Percentiles rank a stretch among this genome's conserved stretches.
phyloP scores from a whole-genome alignment of 2,329 filamentous ascomycete genomes.

The Thielaviopsis punctulata region DNA sequence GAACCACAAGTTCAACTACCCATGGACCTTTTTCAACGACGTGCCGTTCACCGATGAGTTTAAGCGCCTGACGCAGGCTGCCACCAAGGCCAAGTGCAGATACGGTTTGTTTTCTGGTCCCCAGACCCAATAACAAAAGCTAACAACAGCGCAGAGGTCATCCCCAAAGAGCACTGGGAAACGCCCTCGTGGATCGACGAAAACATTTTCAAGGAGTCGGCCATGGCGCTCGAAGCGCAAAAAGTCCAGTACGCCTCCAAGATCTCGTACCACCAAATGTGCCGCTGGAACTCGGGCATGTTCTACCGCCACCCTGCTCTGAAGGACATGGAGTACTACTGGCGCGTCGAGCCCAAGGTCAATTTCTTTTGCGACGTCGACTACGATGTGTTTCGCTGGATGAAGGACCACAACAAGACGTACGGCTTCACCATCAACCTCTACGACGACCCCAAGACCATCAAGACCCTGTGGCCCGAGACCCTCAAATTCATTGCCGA shows the following conservation, averaged over 20 bases:
- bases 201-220: constrained; percentile 71
- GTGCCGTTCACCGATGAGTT: constrained; percentile 87
- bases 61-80: constrained; percentile 61
- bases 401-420: constrained; percentile 96
- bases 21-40: constrained; percentile 99
- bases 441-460: constrained; percentile 77
- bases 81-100: constrained; percentile 72
- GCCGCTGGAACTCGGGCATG: constrained; percentile 93
- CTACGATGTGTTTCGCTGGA: constrained; percentile 96
- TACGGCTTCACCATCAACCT: constrained; percentile 98
- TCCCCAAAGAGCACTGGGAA: constrained; percentile 92
- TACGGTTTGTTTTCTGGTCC: constrained; percentile 42
- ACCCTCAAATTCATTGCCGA: constrained; percentile 78
- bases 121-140: constrained; percentile 10
- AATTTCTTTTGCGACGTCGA: constrained; percentile 99
- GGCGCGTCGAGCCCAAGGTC: constrained; percentile 95
- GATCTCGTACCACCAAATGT: constrained; percentile 96
- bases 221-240: constrained; percentile 64
- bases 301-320: constrained; percentile 95
- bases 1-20: constrained; percentile 99
- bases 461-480: constrained; percentile 87
- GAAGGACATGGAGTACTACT: constrained; percentile 73
- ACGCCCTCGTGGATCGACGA: constrained; percentile 82
- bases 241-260: constrained; percentile 80
- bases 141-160: constrained; percentile 42